phyloP scores from a whole-genome alignment of 805 yeast species.

The Wickerhamomyces hampshirensis region DNA sequence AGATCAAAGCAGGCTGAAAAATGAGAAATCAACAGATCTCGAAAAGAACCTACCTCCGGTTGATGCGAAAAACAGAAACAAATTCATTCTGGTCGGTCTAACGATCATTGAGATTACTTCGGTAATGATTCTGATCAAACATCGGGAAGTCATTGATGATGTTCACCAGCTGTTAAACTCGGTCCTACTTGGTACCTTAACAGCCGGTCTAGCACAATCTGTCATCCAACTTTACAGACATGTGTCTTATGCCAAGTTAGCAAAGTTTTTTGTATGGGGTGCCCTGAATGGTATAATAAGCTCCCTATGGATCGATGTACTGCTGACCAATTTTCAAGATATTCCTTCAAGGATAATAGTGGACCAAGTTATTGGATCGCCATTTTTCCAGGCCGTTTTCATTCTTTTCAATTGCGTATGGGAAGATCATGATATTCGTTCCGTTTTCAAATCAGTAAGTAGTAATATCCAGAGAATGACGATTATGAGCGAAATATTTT shows the following conservation, averaged over 20 bases:
- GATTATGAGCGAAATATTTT: no score
- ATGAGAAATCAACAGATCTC: slow-evolving; percentile 11
- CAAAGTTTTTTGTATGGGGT: slow-evolving; percentile 59
- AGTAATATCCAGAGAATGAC: no score
- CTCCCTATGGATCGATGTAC: slow-evolving; percentile 48
- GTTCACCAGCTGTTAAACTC: slow-evolving; percentile 23
- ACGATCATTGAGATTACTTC: slow-evolving; percentile 6
- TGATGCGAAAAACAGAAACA: slow-evolving; percentile 4
- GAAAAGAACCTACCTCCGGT: slow-evolving; percentile 15
- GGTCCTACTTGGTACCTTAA: slow-evolving; percentile 18
- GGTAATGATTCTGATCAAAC: slow-evolving; percentile 11
- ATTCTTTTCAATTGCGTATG: slow-evolving; percentile 45
- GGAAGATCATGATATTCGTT: slow-evolving; percentile 41
- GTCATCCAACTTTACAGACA: slow-evolving; percentile 20
- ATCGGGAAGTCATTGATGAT: slow-evolving; percentile 21
- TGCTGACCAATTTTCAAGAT: slow-evolving; percentile 34
- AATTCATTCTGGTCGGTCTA: slow-evolving; percentile 8
- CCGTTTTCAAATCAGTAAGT: slow-evolving; percentile 27
- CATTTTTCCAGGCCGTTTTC: slow-evolving; percentile 48
- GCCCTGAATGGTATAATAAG: slow-evolving; percentile 51
- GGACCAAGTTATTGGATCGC: slow-evolving; percentile 55
- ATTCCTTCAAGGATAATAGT: slow-evolving; percentile 35
- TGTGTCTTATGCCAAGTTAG: slow-evolving; percentile 13
- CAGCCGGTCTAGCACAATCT: slow-evolving; percentile 22
- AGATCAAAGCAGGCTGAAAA: background rate